Evolutionary conservation across 2,329 filamentous ascomycete species (phyloP), one percentile per base, ranked within the genome.

Genomic region (Colletotrichum sp.): DNA sequence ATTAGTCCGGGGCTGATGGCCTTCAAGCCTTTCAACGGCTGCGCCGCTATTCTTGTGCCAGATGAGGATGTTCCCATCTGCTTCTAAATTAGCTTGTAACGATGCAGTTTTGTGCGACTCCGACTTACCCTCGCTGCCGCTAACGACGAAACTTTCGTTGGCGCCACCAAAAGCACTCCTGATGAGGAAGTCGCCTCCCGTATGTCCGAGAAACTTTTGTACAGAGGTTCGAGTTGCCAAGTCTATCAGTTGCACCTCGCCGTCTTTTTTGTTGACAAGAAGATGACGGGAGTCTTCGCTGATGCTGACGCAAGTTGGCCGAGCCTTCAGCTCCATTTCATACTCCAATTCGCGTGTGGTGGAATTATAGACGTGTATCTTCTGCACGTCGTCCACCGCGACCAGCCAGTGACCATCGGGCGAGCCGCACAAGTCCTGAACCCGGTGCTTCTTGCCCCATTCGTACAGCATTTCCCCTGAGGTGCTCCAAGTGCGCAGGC

Each of bases 141-240:
- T 96, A 32, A 98, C 89, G 12, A 99, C 94, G 83, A 98, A 98
- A 82, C 94, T 96, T 85, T 98, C 96, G 74, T 95, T 93, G 2
- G 96, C 96, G 36, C 97, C 97, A 21, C 97, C 97, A 84, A 98
- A 97, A 0, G 90, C 88, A 80, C 93, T 95, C 67, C 96, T 91
- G 75, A 99, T 98, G 71, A 98, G 90, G 81, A 89, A 98, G 3
- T 93, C 87, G 70, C 92, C 93, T 77, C 96, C 95, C 59, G 89
- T 91, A 77, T 96, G 94, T 0, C 95, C 96, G 18, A 91, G 88
- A 82, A 95, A 99, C 79, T 90, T 92, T 79, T 94, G 93, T 6
- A 96, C 87, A n/a, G 93, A 88, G 36, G 93, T 92, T 21, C 93
- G 92, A 3, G 92, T 93, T 12, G 93, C 89, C 36, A 98, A 90